Evolutionary conservation across 2,329 filamentous ascomycete genomes (phyloP).

Genomic region (Nannizziopsis barbatae): DNA sequence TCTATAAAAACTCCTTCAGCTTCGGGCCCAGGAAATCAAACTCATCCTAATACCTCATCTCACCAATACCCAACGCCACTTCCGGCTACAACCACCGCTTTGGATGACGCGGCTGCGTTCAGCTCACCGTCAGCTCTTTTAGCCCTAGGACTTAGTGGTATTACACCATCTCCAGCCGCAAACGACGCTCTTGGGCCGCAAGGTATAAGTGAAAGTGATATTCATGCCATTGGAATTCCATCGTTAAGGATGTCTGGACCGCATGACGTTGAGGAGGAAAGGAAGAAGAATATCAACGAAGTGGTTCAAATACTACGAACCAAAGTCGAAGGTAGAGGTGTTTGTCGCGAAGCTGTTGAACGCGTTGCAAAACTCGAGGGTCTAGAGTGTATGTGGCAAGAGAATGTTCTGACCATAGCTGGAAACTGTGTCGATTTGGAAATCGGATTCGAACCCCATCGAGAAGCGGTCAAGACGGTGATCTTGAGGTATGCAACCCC

Average conservation of each 20-base stretch:
- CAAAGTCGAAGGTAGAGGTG: constrained; percentile 33
- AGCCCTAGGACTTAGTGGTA: constrained; percentile 34
- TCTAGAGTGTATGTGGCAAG: constrained; percentile 39
- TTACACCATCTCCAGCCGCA: constrained; percentile 31
- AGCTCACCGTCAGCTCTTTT: constrained; percentile 37
- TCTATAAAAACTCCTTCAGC: constrained; percentile 36
- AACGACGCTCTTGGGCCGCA: constrained; percentile 28
- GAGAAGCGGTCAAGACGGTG: constrained; percentile 35
- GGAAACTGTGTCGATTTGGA: constrained; percentile 39
- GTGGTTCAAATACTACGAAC: constrained; percentile 32
- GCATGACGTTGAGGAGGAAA: constrained; percentile 34
- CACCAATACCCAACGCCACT: constrained; percentile 37
- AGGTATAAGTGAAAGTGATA: constrained; percentile 31
- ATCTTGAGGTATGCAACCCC: constrained; percentile 35
- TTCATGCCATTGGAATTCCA: constrained; percentile 31
- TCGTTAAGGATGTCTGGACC: constrained; percentile 27
- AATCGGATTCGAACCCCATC: constrained; percentile 33
- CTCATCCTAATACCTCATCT: constrained; percentile 28
- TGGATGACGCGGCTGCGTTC: constrained; percentile 34
- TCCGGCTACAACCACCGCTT: constrained; percentile 22
- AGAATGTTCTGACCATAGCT: constrained; percentile 37
- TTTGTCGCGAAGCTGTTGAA: constrained; percentile 36
- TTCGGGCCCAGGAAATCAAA: constrained; percentile 27
- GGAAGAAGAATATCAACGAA: constrained; percentile 31
- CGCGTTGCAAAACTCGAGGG: constrained; percentile 34